These are phyloP conservation scores for Teunomyces pallodes DNA, from an alignment of 805 yeast genomes.

Conservation along the genomic window DNA sequence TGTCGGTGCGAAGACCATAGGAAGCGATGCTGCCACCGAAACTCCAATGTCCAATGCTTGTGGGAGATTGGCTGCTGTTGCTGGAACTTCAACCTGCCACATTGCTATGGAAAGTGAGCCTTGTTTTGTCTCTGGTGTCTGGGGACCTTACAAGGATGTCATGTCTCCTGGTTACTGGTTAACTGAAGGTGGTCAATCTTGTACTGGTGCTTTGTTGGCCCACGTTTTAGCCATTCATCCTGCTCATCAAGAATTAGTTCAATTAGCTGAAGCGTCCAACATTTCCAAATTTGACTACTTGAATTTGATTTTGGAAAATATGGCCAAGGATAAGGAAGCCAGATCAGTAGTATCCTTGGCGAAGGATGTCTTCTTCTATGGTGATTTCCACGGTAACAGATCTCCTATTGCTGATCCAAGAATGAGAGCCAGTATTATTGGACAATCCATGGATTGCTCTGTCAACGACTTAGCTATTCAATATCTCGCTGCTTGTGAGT, in stretches of 20 bases:
- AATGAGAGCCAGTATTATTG: conserved; percentile 91
- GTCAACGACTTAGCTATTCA: conserved; percentile 80
- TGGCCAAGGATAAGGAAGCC: conserved; percentile 54
- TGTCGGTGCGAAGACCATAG: conserved; percentile 71
- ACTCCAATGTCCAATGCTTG: conserved; percentile 61
- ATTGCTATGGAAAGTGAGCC: conserved; percentile 82
- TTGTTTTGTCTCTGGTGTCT: conserved; percentile 90
- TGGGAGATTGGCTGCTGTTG: conserved; percentile 94
- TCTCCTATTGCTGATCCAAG: conserved; percentile 95
- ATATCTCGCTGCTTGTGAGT: conserved; percentile 93
- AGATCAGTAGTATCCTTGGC: conserved; percentile 80
- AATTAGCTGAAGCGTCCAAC: conserved; percentile 63
- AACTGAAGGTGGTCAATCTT: conserved; percentile 98
- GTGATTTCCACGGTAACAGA: conserved; percentile 95
- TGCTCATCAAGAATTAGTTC: conserved; percentile 70
- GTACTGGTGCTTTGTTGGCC: conserved; percentile 92
- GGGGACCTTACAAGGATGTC: conserved; percentile 98
- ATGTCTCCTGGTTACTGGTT: conserved; percentile 89
- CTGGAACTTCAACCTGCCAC: conserved; percentile 98
- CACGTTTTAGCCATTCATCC: conserved; percentile 89
- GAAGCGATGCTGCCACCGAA: conserved; percentile 36
- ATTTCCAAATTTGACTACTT: conserved; percentile 79
- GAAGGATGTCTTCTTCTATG: conserved; percentile 85
- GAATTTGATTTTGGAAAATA: conserved; percentile 67
- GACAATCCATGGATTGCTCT: conserved; percentile 87